Evolutionary conservation across 495 filamentous ascomycete species (phyloP).

Genomic region (Talaromyces borbonicus): DNA sequence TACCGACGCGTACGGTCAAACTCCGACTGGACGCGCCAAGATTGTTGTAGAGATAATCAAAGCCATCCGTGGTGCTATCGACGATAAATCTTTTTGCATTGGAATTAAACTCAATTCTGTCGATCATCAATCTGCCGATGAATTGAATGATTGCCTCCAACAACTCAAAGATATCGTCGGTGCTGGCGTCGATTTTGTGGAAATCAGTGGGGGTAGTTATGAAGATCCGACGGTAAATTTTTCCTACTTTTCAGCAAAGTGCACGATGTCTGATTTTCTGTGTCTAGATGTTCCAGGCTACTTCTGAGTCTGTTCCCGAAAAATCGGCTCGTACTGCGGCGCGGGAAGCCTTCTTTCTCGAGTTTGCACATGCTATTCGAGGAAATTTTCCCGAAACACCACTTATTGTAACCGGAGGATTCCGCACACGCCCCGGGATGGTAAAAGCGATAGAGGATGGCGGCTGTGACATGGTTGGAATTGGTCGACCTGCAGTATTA

Average conservation of each 20-base stretch:
- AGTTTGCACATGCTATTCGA: slow-evolving; percentile 41
- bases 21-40: slow-evolving; percentile 55
- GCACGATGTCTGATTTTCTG: too few species aligned
- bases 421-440: slow-evolving; percentile 45
- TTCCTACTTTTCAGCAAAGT: too few species aligned
- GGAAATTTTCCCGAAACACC: slow-evolving; percentile 30
- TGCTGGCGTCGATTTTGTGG: slow-evolving; percentile 51
- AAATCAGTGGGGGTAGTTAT: slow-evolving; percentile 50
- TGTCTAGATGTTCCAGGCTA: neutral
- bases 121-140: slow-evolving; percentile 34
- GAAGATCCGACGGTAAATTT: slow-evolving; percentile 36
- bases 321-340: slow-evolving; percentile 31
- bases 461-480: slow-evolving; percentile 49
- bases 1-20: slow-evolving; percentile 64
- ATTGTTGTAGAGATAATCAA: slow-evolving; percentile 51
- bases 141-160: slow-evolving; percentile 38
- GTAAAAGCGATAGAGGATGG: slow-evolving; percentile 38
- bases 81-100: slow-evolving; percentile 40
- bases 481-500: slow-evolving; percentile 44
- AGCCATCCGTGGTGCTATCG: slow-evolving; percentile 32
- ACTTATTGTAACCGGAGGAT: slow-evolving; percentile 46
- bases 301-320: slow-evolving; percentile 7
- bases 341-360: slow-evolving; percentile 55
- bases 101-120: slow-evolving; percentile 56
- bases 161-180: slow-evolving; percentile 42